phyloP scores from a whole-genome alignment of 106 monocot genomes.

The Ottelia alismoides region DNA sequence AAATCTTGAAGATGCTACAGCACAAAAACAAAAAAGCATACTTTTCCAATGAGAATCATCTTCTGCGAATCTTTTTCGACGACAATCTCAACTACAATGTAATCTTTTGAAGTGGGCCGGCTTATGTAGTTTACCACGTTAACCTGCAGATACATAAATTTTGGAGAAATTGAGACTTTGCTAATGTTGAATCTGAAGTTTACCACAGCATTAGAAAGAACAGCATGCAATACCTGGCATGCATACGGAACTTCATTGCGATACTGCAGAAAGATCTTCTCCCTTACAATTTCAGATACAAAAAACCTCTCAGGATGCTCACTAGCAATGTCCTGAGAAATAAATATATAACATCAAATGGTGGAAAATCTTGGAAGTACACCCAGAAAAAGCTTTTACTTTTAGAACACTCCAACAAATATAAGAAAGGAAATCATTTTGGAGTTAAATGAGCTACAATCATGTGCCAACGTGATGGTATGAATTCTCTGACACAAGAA shows the following conservation, averaged over 20 bases:
- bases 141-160: conserved; percentile 30
- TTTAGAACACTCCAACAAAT: no score
- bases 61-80: conserved; percentile 93
- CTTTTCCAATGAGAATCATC: conserved; percentile 90
- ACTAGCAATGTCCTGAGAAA: conserved; percentile 70
- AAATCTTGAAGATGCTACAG: no score
- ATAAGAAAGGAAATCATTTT: no score
- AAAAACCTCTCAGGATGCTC: conserved; percentile 99
- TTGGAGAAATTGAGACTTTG: no score
- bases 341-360: conserved; percentile 1
- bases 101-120: conserved; percentile 87
- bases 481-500: no score
- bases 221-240: conserved; percentile 51
- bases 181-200: not conserved
- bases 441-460: no score
- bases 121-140: conserved; percentile 77
- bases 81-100: conserved; percentile 84
- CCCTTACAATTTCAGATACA: conserved; percentile 92
- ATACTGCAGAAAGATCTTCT: conserved; percentile 93
- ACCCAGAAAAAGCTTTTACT: no score
- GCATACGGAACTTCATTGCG: conserved; percentile 93
- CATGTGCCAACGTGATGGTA: no score
- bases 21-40: no score
- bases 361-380: no score
- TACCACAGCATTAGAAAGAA: not conserved